Percentiles rank a stretch among this genome's conserved stretches.
Conservation (phyloP, 371 early-diverging fungal genomes). For the Mortierella sp. region DNA sequence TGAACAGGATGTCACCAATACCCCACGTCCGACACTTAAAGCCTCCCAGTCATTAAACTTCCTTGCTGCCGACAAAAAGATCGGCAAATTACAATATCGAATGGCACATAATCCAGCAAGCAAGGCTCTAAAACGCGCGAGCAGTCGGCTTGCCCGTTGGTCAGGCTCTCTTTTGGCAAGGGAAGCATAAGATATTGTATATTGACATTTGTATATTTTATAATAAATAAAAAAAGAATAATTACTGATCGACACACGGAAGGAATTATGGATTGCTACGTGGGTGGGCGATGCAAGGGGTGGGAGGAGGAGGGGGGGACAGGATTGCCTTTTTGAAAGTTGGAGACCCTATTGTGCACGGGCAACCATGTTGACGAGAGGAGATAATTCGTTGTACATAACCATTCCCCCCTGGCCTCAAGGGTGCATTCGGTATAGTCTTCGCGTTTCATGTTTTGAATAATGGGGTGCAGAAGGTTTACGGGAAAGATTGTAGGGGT, state of each 20-base stretch:
- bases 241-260: background rate
- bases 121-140: slow-evolving; percentile 47
- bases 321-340: too few relatives aligned
- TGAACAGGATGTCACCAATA: background rate
- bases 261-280: background rate
- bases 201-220: background rate
- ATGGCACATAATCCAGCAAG: slow-evolving; percentile 44
- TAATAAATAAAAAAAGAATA: background rate
- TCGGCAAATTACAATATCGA: slow-evolving; percentile 29
- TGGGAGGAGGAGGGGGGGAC: background rate
- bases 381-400: background rate
- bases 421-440: background rate
- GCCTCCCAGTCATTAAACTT: background rate
- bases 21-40: background rate
- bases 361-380: too few relatives aligned
- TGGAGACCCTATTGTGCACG: too few relatives aligned
- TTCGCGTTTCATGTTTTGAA: background rate
- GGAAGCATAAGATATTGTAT: slow-evolving; percentile 18
- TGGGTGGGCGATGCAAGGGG: background rate
- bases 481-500: background rate
- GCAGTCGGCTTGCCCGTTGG: slow-evolving; percentile 41
- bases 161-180: slow-evolving; percentile 33
- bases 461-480: background rate
- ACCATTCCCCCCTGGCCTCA: background rate
- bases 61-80: slow-evolving; percentile 19